Percentiles rank a stretch among this genome's conserved stretches.
Conservation (phyloP, 805 yeast species). For the Grigorovia yakushimaensis region DNA sequence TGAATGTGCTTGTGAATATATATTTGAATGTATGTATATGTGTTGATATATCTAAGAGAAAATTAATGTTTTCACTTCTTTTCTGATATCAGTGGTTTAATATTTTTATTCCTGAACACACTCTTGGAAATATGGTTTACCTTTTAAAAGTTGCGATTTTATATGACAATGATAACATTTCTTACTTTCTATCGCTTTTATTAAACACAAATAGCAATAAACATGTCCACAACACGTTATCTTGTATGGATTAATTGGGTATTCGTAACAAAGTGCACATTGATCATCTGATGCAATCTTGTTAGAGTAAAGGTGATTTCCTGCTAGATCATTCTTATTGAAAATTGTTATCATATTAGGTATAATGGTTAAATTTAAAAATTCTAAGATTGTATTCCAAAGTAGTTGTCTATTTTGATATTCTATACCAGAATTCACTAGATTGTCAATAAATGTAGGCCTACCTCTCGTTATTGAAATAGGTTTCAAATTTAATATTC, state of each 20-base stretch:
- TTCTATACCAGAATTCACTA: slow-evolving; percentile 16
- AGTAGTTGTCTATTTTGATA: slow-evolving; percentile 24
- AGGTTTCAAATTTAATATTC: slow-evolving; percentile 9
- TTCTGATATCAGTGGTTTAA: too few species aligned
- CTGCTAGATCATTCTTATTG: neutral
- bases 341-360: slow-evolving; percentile 5
- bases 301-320: neutral
- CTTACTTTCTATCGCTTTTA: slow-evolving; percentile 2
- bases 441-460: slow-evolving; percentile 9
- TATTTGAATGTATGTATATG: too few species aligned
- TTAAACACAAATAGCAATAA: slow-evolving; percentile 5
- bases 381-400: slow-evolving; percentile 24
- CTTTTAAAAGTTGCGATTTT: neutral
- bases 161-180: slow-evolving; percentile 1
- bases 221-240: slow-evolving; percentile 2
- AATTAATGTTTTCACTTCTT: too few species aligned
- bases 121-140: neutral
- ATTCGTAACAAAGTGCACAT: slow-evolving; percentile 3
- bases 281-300: neutral
- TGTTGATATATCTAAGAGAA: too few species aligned
- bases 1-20: neutral
- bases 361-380: slow-evolving; percentile 15
- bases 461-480: neutral
- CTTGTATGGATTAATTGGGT: slow-evolving; percentile 4
- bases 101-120: too few species aligned